phyloP scores from a whole-genome alignment of 2,329 filamentous ascomycete genomes.

The Bipolaris gigantea region DNA sequence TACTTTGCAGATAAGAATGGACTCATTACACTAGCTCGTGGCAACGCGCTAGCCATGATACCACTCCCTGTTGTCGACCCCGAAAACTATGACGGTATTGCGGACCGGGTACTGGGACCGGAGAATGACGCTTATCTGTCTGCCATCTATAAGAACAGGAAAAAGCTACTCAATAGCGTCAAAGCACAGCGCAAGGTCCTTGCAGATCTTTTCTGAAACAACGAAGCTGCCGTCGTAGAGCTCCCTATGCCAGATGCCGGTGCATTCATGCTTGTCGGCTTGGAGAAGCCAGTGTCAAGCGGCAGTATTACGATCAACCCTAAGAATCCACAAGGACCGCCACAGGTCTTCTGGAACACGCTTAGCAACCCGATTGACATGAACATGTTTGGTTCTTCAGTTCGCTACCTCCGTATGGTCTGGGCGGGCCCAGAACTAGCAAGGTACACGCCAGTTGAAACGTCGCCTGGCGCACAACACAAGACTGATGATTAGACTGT shows the following conservation, averaged over 20 bases:
- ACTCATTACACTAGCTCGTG: constrained; percentile 31
- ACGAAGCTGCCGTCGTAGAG: constrained; percentile 32
- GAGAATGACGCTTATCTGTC: constrained; percentile 26
- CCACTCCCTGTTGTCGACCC: constrained; percentile 31
- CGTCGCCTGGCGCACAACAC: constrained; percentile 31
- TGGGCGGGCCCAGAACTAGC: constrained; percentile 33
- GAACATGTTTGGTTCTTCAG: constrained; percentile 37
- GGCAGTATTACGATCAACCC: constrained; percentile 38
- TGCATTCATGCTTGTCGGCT: constrained; percentile 25
- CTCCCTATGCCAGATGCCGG: constrained; percentile 42
- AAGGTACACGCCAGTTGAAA: constrained; percentile 27
- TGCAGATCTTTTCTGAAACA: constrained; percentile 22
- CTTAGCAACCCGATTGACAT: constrained; percentile 37
- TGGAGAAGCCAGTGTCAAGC: constrained; percentile 47
- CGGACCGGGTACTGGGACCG: constrained; percentile 14
- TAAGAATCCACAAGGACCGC: constrained; percentile 29
- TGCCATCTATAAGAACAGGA: constrained; percentile 27
- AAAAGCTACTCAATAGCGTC: constrained; percentile 29
- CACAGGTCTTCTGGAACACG: constrained; percentile 34
- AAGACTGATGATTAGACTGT: constrained; percentile 33
- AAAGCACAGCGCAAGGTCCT: constrained; percentile 35
- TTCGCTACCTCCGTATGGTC: constrained; percentile 40
- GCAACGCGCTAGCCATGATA: constrained; percentile 32
- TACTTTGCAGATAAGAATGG: constrained; percentile 32
- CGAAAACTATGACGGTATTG: constrained; percentile 20